Evolutionary conservation across 2,329 filamentous ascomycete genomes (phyloP), one percentile per base, ranked within the genome.

Genomic region (Epichloe sp.): DNA sequence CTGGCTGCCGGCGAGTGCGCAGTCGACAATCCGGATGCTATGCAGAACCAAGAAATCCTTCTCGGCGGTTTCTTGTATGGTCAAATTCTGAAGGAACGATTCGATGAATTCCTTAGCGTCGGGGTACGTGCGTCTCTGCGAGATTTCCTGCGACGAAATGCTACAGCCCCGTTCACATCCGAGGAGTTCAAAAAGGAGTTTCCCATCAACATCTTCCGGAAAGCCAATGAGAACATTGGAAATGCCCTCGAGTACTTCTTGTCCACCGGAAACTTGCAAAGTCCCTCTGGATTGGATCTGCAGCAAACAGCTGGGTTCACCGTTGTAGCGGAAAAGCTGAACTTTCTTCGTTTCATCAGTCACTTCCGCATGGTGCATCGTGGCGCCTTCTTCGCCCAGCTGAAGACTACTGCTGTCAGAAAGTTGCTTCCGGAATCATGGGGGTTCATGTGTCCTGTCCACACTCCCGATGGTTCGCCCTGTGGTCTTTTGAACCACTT

Each of bases 331-430:
- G 93, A 98, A 66, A 97, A 97, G 76, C 91, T 98, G 65, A 98
- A 98, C 72, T 98, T 97, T 66, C 82, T 95, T 62, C 88, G 93
- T 61, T 98, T 97, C 72, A 95, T 98, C 71, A 93, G 88, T 68
- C 93, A 98, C 68, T 98, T 98, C 78, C 86, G 93, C 58, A 96
- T 96, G 89, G 88, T 98, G 52, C 93, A 98, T 72, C 83, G 93
- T 82, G 93, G 93, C 75, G 93, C 88, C 65, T 98, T 98, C 78
- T 98, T 98, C 67, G 93, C 93, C 3, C 88, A 97, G 65, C 71
- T 98, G 57, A 97, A 96, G 71, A 98, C 93, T 0, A 98, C 93
- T 0, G 93, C 93, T 0, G 93, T 98, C 48, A 82, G 93, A 72
- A 98, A 97, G 68, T 74, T 98, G 59, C 72, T 97, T 19, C 93